Evolutionary conservation across 345 rosid genomes (phyloP), one percentile per base, ranked within the genome.

Genomic region (Carallia brachiata): DNA sequence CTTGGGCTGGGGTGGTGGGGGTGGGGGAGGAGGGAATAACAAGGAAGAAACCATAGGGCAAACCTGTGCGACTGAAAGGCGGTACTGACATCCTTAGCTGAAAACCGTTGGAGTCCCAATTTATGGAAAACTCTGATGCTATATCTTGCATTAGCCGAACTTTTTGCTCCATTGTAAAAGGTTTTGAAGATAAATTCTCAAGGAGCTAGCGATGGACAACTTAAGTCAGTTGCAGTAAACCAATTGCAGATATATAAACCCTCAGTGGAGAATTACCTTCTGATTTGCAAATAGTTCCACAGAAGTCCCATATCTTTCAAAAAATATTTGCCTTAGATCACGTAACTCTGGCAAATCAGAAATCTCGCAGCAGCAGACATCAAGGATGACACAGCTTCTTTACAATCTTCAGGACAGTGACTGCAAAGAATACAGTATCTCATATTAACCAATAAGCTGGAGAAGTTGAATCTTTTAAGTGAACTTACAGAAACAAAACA

Each of bases 361-460:
- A 89, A 88, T 78, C 97, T 89, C 59, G 99, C 92, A 66, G 98
- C 97, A 65, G 98, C 98, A 84, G 81, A 84, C 94, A 92, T 96
- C 62, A 96, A 70, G 59, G 96, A 96, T 16, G 98, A 78, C 19
- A 88, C 87, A 61, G 91, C 87, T 78, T 90, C 90, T 81, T 88
- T 85, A 66, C 94, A 92, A 48, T 86, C 97, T 76, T 87, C 88
- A 4, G 99, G 97, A 84, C 98, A 96, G 72, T 75, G 88, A 67
- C 98, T 96, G 88, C n/a, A 39, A 65, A 52, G 54, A 61, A 6
- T 55, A 17, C 60, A 44, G 50, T 10, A 44, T 44, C 4, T 4
- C 12, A 12, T 44, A 44, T 44, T 44, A 15, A 44, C 5, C 16
- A 23, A 15, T 56, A 56, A 56, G 34, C 9, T 10, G 17, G 60